A percentile compares a stretch with the other conserved stretches of the same genome.
Evolutionary conservation across 805 yeast species (phyloP).

Genomic region (Teunomyces panamensis): DNA sequence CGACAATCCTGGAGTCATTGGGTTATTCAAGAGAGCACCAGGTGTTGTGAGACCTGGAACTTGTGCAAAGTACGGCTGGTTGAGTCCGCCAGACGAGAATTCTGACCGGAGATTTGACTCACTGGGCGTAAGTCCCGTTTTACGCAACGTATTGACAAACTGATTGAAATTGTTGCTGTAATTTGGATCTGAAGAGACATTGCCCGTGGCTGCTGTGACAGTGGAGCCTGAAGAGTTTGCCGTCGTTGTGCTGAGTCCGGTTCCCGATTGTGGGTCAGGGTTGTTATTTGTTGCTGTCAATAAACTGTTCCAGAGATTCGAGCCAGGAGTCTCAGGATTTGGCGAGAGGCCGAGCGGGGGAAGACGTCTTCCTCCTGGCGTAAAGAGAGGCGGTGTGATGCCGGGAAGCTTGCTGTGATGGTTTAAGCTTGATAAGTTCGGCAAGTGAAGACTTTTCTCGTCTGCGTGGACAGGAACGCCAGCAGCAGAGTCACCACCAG

Average conservation of each 20-base stretch:
- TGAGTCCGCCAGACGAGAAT: slow-evolving; percentile 55
- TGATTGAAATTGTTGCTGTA: slow-evolving; percentile 18
- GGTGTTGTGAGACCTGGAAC: slow-evolving; percentile 41
- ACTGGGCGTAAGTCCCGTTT: slow-evolving; percentile 71
- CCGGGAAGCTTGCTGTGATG: slow-evolving; percentile 27
- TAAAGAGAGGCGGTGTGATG: slow-evolving; percentile 48
- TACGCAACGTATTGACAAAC: slow-evolving; percentile 29
- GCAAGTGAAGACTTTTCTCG: slow-evolving; percentile 33
- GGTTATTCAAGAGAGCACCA: slow-evolving; percentile 36
- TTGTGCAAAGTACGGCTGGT: slow-evolving; percentile 30
- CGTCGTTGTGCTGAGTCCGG: slow-evolving; percentile 7
- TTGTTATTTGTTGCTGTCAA: slow-evolving; percentile 38
- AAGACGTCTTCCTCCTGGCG: slow-evolving; percentile 59
- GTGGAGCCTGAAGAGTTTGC: slow-evolving; percentile 11
- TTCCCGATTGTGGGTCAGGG: slow-evolving; percentile 1
- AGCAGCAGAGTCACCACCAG: slow-evolving; percentile 3
- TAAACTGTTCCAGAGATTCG: slow-evolving; percentile 46
- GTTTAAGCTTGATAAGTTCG: slow-evolving; percentile 27
- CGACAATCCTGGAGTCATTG: slow-evolving; percentile 49
- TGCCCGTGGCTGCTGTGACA: background rate
- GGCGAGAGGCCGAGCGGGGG: slow-evolving; percentile 54
- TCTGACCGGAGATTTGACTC: slow-evolving; percentile 73
- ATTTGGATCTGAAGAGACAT: background rate
- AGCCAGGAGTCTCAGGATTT: slow-evolving; percentile 53
- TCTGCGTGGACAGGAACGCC: slow-evolving; percentile 2